Conservation (phyloP, 1,284 basidiomycete species). For the Ganoderma boninense region DNA sequence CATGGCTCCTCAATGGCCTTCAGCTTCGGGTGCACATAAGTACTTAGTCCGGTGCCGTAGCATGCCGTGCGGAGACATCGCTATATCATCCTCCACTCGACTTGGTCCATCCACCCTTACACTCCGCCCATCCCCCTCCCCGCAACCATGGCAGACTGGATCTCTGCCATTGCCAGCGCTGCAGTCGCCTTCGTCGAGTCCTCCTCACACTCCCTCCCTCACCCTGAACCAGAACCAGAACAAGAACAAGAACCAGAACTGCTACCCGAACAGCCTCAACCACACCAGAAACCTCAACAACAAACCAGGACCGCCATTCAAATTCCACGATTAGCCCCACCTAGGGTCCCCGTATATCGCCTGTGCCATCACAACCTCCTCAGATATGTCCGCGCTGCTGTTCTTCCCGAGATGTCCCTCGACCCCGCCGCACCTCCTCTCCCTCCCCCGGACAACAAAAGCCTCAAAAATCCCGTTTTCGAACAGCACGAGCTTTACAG, state of each 20-base stretch:
- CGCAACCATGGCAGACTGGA: slow-evolving; percentile 5
- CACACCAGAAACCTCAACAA: background rate
- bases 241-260: background rate
- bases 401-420: slow-evolving; percentile 56
- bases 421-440: slow-evolving; percentile 44
- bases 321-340: background rate
- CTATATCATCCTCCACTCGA: slow-evolving; percentile 3
- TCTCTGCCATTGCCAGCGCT: background rate
- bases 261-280: background rate
- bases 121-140: background rate
- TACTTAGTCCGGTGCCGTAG: background rate
- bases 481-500: slow-evolving; percentile 57
- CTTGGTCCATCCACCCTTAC: background rate
- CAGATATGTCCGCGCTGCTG: slow-evolving; percentile 51
- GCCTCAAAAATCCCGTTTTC: slow-evolving; percentile 52
- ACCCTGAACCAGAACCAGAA: background rate
- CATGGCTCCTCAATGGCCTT: background rate
- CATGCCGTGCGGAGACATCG: background rate
- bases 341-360: background rate
- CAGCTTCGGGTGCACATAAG: background rate
- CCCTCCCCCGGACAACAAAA: slow-evolving; percentile 53
- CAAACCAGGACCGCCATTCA: background rate
- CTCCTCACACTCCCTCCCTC: background rate
- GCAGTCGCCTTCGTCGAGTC: background rate
- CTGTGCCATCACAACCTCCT: slow-evolving; percentile 42